Percentiles rank a stretch among this genome's conserved stretches.
phyloP scores from a whole-genome alignment of 192 early-diverging fungal genomes.

The Paraglomus brasilianum region DNA sequence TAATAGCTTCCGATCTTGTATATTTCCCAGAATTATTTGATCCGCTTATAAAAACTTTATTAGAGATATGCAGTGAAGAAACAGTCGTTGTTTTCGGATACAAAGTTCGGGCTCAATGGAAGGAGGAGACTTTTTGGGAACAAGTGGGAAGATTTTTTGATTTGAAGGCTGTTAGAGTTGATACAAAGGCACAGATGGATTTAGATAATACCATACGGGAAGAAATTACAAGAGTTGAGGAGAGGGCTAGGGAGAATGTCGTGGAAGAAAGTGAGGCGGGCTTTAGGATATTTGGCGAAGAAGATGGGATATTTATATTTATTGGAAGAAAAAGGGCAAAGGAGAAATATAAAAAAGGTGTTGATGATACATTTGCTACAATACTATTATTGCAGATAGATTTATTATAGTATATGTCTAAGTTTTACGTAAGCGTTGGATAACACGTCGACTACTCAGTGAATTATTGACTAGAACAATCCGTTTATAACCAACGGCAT shows the following conservation, averaged over 20 bases:
- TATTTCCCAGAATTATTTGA: slow-evolving; percentile 54
- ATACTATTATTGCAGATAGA: slow-evolving; percentile 44
- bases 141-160: slow-evolving; percentile 53
- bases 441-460: too few species aligned
- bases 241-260: neutral
- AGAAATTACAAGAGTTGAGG: neutral
- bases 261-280: slow-evolving; percentile 12
- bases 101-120: slow-evolving; percentile 48
- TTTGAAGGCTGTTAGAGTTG: slow-evolving; percentile 46
- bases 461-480: too few species aligned
- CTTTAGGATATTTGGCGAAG: slow-evolving; percentile 37
- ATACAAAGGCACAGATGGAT: neutral
- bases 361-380: slow-evolving; percentile 51
- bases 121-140: slow-evolving; percentile 54
- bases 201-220: neutral
- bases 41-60: slow-evolving; percentile 40
- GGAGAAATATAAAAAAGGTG: slow-evolving; percentile 35
- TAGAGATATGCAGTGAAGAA: slow-evolving; percentile 35
- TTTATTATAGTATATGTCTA: slow-evolving; percentile 6
- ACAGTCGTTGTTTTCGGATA: slow-evolving; percentile 51
- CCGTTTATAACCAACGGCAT: too few species aligned
- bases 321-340: slow-evolving; percentile 39
- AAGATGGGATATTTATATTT: slow-evolving; percentile 44
- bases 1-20: slow-evolving; percentile 49
- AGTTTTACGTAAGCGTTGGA: neutral